phyloP scores from a whole-genome alignment of 805 yeast genomes.

The Sungouiozyma intestinalis region DNA sequence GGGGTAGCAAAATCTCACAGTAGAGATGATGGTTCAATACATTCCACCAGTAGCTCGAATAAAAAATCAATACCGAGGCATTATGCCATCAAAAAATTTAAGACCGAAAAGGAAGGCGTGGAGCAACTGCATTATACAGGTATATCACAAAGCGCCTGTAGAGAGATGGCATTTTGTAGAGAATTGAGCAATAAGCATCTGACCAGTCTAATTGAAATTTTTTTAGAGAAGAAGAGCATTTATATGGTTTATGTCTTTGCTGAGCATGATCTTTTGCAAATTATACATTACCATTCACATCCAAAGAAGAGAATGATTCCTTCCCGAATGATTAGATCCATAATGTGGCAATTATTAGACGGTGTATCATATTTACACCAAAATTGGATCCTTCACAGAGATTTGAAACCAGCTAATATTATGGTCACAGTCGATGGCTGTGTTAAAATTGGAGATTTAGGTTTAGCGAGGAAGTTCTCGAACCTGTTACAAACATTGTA shows the following conservation, averaged over 20 bases:
- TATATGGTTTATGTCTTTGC: slow-evolving; percentile 95
- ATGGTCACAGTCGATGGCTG: slow-evolving; percentile 86
- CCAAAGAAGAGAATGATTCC: slow-evolving; percentile 77
- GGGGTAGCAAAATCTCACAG: background rate
- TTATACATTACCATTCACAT: slow-evolving; percentile 88
- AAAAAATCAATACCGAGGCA: slow-evolving; percentile 24
- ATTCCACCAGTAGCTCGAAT: background rate
- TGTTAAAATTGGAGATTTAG: slow-evolving; percentile 94
- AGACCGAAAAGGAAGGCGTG: slow-evolving; percentile 78
- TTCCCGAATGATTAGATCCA: slow-evolving; percentile 65
- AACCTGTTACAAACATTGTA: slow-evolving; percentile 79
- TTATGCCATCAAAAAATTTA: slow-evolving; percentile 90
- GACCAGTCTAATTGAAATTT: slow-evolving; percentile 69
- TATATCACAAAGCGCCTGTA: slow-evolving; percentile 86
- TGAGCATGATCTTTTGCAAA: slow-evolving; percentile 89
- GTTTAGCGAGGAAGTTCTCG: slow-evolving; percentile 78
- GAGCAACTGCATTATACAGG: slow-evolving; percentile 88
- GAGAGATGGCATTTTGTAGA: slow-evolving; percentile 92
- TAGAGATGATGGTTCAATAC: background rate
- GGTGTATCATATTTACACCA: slow-evolving; percentile 90
- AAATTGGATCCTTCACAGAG: slow-evolving; percentile 94
- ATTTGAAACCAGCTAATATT: slow-evolving; percentile 93
- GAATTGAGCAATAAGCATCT: slow-evolving; percentile 76
- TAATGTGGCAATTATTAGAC: slow-evolving; percentile 83
- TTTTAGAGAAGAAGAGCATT: slow-evolving; percentile 78